Conservation (phyloP, 805 yeast genomes). For the Candida xiaguanensis region DNA sequence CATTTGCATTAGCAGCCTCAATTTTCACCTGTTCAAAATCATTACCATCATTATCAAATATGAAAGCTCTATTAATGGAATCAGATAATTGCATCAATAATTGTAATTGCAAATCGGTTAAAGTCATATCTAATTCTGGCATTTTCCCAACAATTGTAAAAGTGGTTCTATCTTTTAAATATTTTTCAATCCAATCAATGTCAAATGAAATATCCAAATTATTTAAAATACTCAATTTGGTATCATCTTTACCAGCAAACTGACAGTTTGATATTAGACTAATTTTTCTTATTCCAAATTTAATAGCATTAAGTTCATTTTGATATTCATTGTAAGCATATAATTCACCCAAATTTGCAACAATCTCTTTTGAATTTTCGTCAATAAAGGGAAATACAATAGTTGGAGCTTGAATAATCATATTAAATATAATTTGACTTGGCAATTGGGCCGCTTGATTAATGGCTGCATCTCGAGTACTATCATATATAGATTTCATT, state of each 20-base stretch:
- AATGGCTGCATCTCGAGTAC: conserved; percentile 84
- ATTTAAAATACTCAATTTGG: conserved; percentile 55
- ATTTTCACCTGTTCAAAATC: conserved; percentile 46
- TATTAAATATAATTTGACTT: conserved; percentile 62
- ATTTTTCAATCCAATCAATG: conserved; percentile 50
- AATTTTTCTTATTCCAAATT: conserved; percentile 70
- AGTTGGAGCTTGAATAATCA: conserved; percentile 76
- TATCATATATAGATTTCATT: conserved; percentile 88
- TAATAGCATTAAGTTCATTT: conserved; percentile 46
- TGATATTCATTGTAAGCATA: conserved; percentile 62
- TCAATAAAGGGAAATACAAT: conserved; percentile 66
- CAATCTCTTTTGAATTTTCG: conserved; percentile 14
- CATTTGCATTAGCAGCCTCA: conserved; percentile 67
- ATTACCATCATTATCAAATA: conserved; percentile 33
- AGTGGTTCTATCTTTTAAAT: conserved; percentile 40
- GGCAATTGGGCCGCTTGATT: conserved; percentile 70
- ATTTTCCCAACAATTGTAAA: conserved; percentile 53
- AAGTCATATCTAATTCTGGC: conserved; percentile 56
- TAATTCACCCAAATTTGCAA: conserved; percentile 65
- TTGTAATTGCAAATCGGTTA: conserved; percentile 71
- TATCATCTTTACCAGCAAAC: conserved; percentile 44
- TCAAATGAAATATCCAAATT: conserved; percentile 59
- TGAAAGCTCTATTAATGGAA: conserved; percentile 53
- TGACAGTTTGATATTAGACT: conserved; percentile 61
- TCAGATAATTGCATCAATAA: conserved; percentile 54